phyloP scores from a whole-genome alignment of 495 filamentous ascomycete genomes.

The Usnea hakonensis region DNA sequence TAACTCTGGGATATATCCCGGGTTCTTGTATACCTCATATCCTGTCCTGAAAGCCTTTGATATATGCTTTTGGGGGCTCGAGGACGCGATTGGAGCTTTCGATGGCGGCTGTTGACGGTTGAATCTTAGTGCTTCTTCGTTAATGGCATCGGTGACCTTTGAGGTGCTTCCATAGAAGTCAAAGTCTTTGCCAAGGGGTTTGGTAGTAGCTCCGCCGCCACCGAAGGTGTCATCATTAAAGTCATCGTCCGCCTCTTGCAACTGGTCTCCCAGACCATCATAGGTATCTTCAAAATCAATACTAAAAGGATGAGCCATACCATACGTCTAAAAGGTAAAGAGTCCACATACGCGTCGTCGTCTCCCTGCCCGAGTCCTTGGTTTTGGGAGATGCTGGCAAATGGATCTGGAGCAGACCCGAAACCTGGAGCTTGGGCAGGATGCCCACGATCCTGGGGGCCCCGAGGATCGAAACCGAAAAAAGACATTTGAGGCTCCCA shows the following conservation, averaged over 20 bases:
- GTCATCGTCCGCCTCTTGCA: slow-evolving; percentile 87
- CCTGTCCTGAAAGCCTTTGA: slow-evolving; percentile 61
- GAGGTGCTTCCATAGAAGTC: slow-evolving; percentile 94
- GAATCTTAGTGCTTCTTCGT: slow-evolving; percentile 82
- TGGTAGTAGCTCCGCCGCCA: slow-evolving; percentile 32
- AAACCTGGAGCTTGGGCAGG: slow-evolving; percentile 55
- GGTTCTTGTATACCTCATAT: slow-evolving; percentile 80
- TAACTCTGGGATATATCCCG: slow-evolving; percentile 71
- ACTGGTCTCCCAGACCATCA: slow-evolving; percentile 84
- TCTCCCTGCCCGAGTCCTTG: slow-evolving; percentile 43
- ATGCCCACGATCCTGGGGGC: slow-evolving; percentile 57
- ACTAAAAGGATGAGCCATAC: slow-evolving; percentile 29
- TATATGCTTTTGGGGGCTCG: slow-evolving; percentile 36
- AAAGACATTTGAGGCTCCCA: slow-evolving; percentile 56
- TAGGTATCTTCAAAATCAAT: slow-evolving; percentile 98
- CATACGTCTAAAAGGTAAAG: background rate
- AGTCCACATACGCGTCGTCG: slow-evolving; percentile 62
- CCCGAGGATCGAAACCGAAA: slow-evolving; percentile 73
- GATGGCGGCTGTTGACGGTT: slow-evolving; percentile 52
- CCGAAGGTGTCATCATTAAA: slow-evolving; percentile 99
- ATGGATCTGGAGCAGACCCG: slow-evolving; percentile 77
- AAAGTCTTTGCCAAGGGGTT: slow-evolving; percentile 79
- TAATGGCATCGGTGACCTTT: slow-evolving; percentile 71
- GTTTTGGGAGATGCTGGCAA: slow-evolving; percentile 65
- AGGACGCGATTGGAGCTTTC: slow-evolving; percentile 32